These are phyloP conservation scores for Kwoniella shivajii DNA, from an alignment of 1,284 basidiomycete species.

Conservation along the genomic window DNA sequence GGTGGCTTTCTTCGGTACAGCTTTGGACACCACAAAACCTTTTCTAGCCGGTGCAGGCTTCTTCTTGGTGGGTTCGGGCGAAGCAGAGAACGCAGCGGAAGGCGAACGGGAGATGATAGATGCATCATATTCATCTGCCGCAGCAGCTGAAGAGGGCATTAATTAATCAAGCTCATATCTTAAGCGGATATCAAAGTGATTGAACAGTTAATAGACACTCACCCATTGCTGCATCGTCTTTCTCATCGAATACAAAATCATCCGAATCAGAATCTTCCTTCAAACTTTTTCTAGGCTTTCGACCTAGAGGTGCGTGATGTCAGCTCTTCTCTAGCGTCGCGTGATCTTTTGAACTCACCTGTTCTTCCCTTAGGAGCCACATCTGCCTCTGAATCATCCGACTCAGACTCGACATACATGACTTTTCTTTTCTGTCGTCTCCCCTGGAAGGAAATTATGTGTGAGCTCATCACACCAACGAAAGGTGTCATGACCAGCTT, in stretches of 20 bases:
- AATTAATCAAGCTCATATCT: neutral
- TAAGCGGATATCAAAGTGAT: no score
- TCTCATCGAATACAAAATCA: conserved; percentile 48
- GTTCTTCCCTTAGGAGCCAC: conserved; percentile 11
- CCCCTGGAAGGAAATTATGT: conserved; percentile 19
- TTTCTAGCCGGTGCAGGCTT: conserved; percentile 11
- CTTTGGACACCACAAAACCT: conserved; percentile 24
- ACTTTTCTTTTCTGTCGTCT: conserved; percentile 50
- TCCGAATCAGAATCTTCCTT: conserved; percentile 45
- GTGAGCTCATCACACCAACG: neutral
- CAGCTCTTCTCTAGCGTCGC: neutral
- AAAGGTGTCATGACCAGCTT: conserved; percentile 13
- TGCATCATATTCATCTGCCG: conserved; percentile 44
- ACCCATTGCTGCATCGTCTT: conserved; percentile 49
- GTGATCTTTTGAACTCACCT: neutral
- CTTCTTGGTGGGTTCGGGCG: conserved; percentile 31
- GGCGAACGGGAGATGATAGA: conserved; percentile 33
- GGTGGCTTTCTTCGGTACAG: conserved; percentile 24
- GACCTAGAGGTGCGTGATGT: conserved; percentile 6
- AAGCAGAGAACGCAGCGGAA: conserved; percentile 36
- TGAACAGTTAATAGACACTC: conserved; percentile 10
- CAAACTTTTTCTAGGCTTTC: conserved; percentile 45
- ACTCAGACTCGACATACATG: conserved; percentile 51
- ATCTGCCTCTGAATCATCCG: conserved; percentile 23
- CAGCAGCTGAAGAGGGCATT: conserved; percentile 28